These are phyloP conservation scores for Barnettozyma populi DNA, from an alignment of 805 yeast species.

Conservation along the genomic window DNA sequence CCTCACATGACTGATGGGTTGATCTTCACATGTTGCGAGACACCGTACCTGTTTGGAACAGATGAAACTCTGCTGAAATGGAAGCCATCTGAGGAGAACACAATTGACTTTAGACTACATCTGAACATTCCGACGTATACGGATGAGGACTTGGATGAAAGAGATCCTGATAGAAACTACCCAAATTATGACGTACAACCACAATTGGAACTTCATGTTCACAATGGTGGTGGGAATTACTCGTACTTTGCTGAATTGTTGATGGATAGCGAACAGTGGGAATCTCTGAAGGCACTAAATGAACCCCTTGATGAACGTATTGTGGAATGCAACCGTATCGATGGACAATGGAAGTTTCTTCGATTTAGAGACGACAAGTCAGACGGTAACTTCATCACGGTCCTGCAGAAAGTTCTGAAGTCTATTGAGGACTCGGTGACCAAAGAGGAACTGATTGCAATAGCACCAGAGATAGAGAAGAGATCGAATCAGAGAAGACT, in stretches of 20 bases:
- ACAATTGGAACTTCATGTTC: conserved; percentile 55
- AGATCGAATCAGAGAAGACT: conserved; percentile 58
- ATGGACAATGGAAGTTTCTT: conserved; percentile 70
- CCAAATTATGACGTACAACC: conserved; percentile 82
- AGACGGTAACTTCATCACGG: conserved; percentile 78
- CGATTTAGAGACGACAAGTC: conserved; percentile 91
- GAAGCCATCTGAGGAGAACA: conserved; percentile 96
- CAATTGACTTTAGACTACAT: conserved; percentile 78
- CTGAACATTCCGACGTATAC: conserved; percentile 52
- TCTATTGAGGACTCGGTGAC: conserved; percentile 85
- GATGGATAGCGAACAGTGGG: conserved; percentile 75
- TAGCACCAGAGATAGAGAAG: conserved; percentile 50
- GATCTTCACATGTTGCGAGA: conserved; percentile 84
- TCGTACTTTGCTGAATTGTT: conserved; percentile 61
- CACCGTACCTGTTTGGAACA: conserved; percentile 86
- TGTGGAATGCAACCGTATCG: conserved; percentile 74
- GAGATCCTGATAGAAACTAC: conserved; percentile 69
- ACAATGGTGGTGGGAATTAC: conserved; percentile 68
- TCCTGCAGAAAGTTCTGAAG: conserved; percentile 75
- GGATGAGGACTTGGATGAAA: conserved; percentile 54
- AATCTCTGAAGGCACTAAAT: conserved; percentile 52
- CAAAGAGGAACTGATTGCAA: conserved; percentile 63
- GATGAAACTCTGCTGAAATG: conserved; percentile 84
- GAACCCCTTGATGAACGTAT: conserved; percentile 89
- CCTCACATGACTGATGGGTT: conserved; percentile 93